These are phyloP conservation scores for Huntiella omanensis DNA, from an alignment of 2,329 filamentous ascomycete genomes.

Conservation along the genomic window DNA sequence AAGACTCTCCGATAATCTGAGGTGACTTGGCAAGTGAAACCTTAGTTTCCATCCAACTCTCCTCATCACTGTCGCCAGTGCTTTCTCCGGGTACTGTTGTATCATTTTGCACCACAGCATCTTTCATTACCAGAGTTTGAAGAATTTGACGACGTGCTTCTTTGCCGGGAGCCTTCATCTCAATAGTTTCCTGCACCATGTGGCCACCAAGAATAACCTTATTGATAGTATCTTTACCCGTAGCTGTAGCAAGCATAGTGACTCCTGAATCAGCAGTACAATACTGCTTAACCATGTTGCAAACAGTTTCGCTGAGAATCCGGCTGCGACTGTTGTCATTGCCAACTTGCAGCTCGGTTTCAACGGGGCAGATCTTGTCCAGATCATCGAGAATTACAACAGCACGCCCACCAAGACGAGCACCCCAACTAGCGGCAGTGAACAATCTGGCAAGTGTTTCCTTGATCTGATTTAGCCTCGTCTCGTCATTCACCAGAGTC, in stretches of 20 bases:
- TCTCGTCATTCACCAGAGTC: conserved; percentile 79
- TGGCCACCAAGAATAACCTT: conserved; percentile 81
- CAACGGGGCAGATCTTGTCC: conserved; percentile 78
- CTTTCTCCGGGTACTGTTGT: conserved; percentile 31
- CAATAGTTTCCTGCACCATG: conserved; percentile 77
- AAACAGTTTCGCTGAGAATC: conserved; percentile 78
- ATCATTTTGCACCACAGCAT: background rate
- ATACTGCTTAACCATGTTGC: conserved; percentile 66
- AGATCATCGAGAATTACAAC: conserved; percentile 83
- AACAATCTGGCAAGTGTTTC: conserved; percentile 73
- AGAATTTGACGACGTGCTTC: conserved; percentile 69
- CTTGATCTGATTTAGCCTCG: conserved; percentile 72
- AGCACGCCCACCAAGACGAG: conserved; percentile 63
- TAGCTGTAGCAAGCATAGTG: conserved; percentile 74
- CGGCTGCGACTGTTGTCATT: conserved; percentile 85
- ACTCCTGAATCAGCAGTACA: conserved; percentile 64
- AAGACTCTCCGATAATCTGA: too few relatives aligned
- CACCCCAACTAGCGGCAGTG: conserved; percentile 79
- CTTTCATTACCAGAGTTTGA: conserved; percentile 52
- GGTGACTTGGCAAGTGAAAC: conserved; percentile 22
- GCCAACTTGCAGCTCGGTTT: conserved; percentile 85
- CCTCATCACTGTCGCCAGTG: conserved; percentile 22
- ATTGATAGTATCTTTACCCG: conserved; percentile 83
- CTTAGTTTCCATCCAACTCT: conserved; percentile 59
- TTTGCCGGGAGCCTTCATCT: conserved; percentile 80